Base-by-base conservation (phyloP, 2,329 filamentous ascomycete species). In the Talaromyces islandicus region DNA sequence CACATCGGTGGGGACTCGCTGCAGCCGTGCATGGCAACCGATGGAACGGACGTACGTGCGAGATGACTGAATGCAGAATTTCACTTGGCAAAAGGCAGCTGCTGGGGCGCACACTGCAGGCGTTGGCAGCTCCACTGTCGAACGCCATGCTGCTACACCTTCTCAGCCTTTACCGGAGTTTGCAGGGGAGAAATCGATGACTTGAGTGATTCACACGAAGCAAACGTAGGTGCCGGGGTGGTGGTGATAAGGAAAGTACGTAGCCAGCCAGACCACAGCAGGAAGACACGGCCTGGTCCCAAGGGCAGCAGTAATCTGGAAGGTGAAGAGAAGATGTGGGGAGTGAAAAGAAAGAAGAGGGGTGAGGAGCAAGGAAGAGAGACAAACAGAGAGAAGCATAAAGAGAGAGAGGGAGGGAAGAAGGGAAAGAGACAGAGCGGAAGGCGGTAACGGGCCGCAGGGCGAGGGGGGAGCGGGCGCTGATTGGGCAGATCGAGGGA, bases 1-100 rank as follows among this genome's bases (percentile, higher is more conserved):
- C 19, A 14, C 19, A 12, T 38, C 14, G 14, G 35, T n/a, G 6
- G 32, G 12, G 32, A 35, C 3, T 6, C 32, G 30, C 10, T 35
- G 32, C 32, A 35, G 32, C 10, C 32, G 14, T 35, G 32, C 35
- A 38, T 17, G 35, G 17, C n/a, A 75, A 75, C 63, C 82, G 78
- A 7, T 81, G 46, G 41, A 24, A 29, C 11, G 11, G n/a, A 66
- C 71, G 64, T 63, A 74, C 72, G 64, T 70, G 65, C 38, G 64
- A 60, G 58, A 74, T 66, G 50, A 74, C 71, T 27, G 65, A 63
- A 48, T 67, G 65, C 50, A 72, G 66, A 19, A 68, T 70, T 60
- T 73, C 72, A 6, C 61, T 54, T 14, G 72, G 72, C 32, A 74
- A 66, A 46, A 19, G 9, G 19, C 19, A 46, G 38, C 38, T 41